Conservation (phyloP, 2,329 filamentous ascomycete genomes). For the Fusarium transvaalense region DNA sequence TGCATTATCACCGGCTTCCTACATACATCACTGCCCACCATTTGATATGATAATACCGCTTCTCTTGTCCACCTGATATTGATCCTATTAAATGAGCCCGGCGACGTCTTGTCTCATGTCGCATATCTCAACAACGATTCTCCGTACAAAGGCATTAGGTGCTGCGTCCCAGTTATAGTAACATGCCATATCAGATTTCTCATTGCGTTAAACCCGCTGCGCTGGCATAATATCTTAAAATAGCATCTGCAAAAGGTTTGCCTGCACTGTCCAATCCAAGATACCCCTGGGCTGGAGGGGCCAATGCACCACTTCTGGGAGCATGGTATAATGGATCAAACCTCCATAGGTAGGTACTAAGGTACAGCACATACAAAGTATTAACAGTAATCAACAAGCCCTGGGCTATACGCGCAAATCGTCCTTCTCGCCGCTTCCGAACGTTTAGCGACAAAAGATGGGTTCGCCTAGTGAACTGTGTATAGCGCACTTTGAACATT, state of each 20-base stretch:
- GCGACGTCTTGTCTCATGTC: not conserved
- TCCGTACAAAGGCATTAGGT: not conserved
- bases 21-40: conserved; percentile 17
- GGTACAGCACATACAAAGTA: conserved; percentile 8
- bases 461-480: not conserved
- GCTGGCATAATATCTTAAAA: conserved; percentile 45
- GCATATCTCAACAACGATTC: not conserved
- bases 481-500: not conserved
- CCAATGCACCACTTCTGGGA: conserved; percentile 28
- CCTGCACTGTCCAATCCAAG: conserved; percentile 42
- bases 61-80: conserved; percentile 6
- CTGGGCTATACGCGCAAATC: conserved; percentile 9
- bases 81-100: conserved; percentile 1
- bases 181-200: not conserved
- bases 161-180: not conserved
- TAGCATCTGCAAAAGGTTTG: conserved; percentile 41
- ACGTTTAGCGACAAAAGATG: not conserved
- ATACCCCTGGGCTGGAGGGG: conserved; percentile 31
- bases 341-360: not conserved
- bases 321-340: not conserved
- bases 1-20: conserved; percentile 19
- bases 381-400: not conserved
- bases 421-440: not conserved
- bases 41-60: conserved; percentile 15
- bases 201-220: conserved; percentile 28